Evolutionary conservation across 768 basidiomycete species (phyloP), one percentile per base, ranked within the genome.

Genomic region (Naganishia vaughanmartiniae): DNA sequence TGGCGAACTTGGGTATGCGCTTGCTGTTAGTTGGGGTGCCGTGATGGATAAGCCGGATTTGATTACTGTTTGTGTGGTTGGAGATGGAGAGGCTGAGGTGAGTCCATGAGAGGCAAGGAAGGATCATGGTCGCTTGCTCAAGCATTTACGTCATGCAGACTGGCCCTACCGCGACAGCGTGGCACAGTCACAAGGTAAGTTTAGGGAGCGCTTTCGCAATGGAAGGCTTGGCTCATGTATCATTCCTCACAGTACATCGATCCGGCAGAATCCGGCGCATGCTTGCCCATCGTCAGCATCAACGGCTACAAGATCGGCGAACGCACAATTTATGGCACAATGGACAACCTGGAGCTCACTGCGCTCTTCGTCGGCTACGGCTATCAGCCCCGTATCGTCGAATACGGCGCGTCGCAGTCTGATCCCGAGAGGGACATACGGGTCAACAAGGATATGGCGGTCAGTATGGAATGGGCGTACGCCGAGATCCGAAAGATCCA

Each of bases 1-100:
- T 66, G 84, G 84, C 17, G 93, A 94, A 79, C 85, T 94, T 17
- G 92, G 93, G 10, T 95, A 94, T 74, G 91, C 91, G 4, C 87
- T 93, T 45, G 85, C 88, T 51, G 92, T 92, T 11, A 85, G 91
- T 0, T 94, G 91, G 76, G 93, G 93, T 28, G 88, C 90, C 30
- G 87, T 91, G 74, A 92, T 95, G 90, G 93, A 96, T 79, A 89
- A 91, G 73, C 92, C 92, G 10, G 85, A 93, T 76, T 87, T 92
- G 21, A 86, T 94, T 74, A 87, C 89, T 24, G 85, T 88, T 57
- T 91, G 89, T 71, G 84, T 94, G 36, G 83, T 95, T n/a, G 92
- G 92, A 28, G 92, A 93, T 72, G 92, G 92, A 33, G 92, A 94
- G 14, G 36, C 39, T 12, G 39, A 63, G 26, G 54, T 33, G 7